Conservation (phyloP, 2,329 filamentous ascomycete genomes). For the Botryosphaeria dothidea region DNA sequence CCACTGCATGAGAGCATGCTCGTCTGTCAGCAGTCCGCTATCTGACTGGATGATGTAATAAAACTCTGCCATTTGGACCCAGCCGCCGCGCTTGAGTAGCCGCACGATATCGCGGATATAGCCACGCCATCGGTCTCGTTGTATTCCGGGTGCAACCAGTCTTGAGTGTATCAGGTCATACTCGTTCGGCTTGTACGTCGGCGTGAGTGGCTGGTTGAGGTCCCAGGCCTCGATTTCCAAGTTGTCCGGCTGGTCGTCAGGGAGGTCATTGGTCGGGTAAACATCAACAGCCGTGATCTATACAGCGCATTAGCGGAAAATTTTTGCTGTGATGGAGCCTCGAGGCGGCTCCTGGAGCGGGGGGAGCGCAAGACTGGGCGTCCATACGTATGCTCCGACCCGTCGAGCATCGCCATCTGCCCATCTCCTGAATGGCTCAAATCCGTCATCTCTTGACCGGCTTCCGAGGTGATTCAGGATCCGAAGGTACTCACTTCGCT, state of each 20-base stretch:
- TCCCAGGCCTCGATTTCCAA: constrained; percentile 36
- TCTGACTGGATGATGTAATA: constrained; percentile 85
- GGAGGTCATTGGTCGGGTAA: constrained; percentile 32
- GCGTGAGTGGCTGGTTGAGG: constrained; percentile 38
- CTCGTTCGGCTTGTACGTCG: constrained; percentile 65
- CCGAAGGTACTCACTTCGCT: constrained; percentile 32
- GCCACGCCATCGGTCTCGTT: constrained; percentile 68
- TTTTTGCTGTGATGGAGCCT: neutral
- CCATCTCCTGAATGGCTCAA: neutral
- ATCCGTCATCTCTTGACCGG: neutral
- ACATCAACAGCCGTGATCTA: constrained; percentile 42
- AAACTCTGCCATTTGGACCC: constrained; percentile 86
- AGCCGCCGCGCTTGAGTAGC: constrained; percentile 73
- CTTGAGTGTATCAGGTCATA: constrained; percentile 86
- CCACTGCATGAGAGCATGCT: constrained; percentile 39
- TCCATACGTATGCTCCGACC: neutral
- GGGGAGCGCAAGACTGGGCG: neutral
- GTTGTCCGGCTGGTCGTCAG: constrained; percentile 39
- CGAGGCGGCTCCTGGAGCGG: neutral
- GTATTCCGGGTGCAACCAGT: constrained; percentile 70
- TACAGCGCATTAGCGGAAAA: neutral
- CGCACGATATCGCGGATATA: constrained; percentile 77
- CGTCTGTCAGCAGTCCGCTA: constrained; percentile 71
- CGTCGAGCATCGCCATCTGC: neutral
- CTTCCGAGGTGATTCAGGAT: neutral